Evolutionary conservation across 1,139 yeast species (phyloP).

Genomic region (Barnettozyma hawaiiensis): DNA sequence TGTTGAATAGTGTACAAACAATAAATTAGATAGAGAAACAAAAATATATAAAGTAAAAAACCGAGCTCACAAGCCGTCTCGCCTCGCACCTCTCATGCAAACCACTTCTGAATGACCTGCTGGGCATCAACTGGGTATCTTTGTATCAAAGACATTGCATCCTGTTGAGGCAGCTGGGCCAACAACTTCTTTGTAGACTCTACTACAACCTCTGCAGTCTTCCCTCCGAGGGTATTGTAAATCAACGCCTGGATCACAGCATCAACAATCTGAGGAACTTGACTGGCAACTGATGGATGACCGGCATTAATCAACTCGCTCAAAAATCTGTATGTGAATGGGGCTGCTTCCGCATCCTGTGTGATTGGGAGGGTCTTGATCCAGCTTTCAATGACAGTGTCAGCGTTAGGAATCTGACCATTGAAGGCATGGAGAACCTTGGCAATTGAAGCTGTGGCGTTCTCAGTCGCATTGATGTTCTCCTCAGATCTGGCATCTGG

Average conservation of each 20-base stretch:
- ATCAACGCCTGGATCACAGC: constrained; percentile 72
- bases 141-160: constrained; percentile 60
- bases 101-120: constrained; percentile 58
- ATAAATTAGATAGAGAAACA: background rate
- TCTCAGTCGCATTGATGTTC: constrained; percentile 82
- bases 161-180: constrained; percentile 45
- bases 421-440: constrained; percentile 62
- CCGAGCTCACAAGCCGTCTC: background rate
- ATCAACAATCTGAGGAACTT: constrained; percentile 64
- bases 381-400: constrained; percentile 70
- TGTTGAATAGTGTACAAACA: background rate
- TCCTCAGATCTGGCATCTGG: constrained; percentile 89
- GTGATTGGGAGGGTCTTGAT: constrained; percentile 73
- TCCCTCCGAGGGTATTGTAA: constrained; percentile 63
- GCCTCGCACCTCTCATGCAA: too few species aligned
- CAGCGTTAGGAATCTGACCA: constrained; percentile 52
- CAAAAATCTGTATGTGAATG: constrained; percentile 76
- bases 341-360: constrained; percentile 86
- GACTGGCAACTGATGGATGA: constrained; percentile 55
- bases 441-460: constrained; percentile 77
- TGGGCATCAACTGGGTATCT: constrained; percentile 60
- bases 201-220: constrained; percentile 61
- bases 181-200: constrained; percentile 48
- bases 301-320: constrained; percentile 65
- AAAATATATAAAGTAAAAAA: constrained; percentile 2